Conservation (phyloP, 2,329 filamentous ascomycete species). For the Verruconis gallopava region DNA sequence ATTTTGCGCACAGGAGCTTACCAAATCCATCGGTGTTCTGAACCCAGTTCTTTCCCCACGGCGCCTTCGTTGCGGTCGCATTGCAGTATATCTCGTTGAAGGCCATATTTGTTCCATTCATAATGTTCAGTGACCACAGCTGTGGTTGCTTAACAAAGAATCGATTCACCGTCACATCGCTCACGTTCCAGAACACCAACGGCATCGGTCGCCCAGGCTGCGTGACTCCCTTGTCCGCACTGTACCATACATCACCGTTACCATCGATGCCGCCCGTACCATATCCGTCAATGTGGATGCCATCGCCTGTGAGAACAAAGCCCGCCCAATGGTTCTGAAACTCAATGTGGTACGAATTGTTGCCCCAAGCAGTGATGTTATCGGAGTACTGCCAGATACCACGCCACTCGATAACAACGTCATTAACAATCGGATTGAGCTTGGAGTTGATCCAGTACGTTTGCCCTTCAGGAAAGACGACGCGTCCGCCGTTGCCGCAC, state of each 20-base stretch:
- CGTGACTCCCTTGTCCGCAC: constrained; percentile 32
- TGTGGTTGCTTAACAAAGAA: constrained; percentile 40
- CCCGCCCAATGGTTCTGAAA: constrained; percentile 45
- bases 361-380: constrained; percentile 42
- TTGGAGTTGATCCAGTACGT: constrained; percentile 39
- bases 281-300: constrained; percentile 39
- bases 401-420: constrained; percentile 40
- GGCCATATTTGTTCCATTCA: constrained; percentile 42
- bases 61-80: constrained; percentile 37
- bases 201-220: constrained; percentile 43
- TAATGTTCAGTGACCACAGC: constrained; percentile 43
- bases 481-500: constrained; percentile 29
- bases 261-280: constrained; percentile 41
- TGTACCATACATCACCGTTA: constrained; percentile 43
- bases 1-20: constrained; percentile 11
- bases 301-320: constrained; percentile 37
- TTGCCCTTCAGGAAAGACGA: constrained; percentile 38
- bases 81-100: constrained; percentile 40
- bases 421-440: constrained; percentile 36
- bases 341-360: constrained; percentile 38
- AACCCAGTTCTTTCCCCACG: constrained; percentile 41
- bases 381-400: constrained; percentile 41
- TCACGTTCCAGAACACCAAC: constrained; percentile 45
- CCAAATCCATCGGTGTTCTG: constrained; percentile 45
- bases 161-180: constrained; percentile 39